Percentiles rank a stretch among this genome's conserved stretches.
phyloP scores from a whole-genome alignment of 2,329 filamentous ascomycete genomes.

The Fusarium sterilihyphosum region DNA sequence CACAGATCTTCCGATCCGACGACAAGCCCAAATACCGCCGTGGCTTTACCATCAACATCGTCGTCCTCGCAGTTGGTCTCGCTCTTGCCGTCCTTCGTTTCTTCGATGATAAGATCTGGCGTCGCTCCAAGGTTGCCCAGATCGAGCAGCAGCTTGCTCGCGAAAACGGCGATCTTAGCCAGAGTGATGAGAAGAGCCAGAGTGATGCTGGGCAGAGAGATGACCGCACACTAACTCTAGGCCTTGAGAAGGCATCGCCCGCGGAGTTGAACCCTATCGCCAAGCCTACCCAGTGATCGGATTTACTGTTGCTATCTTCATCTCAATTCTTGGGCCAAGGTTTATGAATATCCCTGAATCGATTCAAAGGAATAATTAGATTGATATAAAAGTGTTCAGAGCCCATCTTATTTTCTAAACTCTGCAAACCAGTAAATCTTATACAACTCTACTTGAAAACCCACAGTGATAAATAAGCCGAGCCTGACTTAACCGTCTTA shows the following conservation, averaged over 20 bases:
- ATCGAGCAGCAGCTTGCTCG: conserved; percentile 12
- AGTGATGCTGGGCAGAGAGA: background rate
- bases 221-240: background rate
- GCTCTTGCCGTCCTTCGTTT: conserved; percentile 53
- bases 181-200: conserved; percentile 17
- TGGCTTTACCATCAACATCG: conserved; percentile 59
- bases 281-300: background rate
- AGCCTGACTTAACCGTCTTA: conserved; percentile 25
- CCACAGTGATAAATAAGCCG: fast-evolving
- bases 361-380: fast-evolving
- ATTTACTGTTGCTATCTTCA: background rate
- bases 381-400: background rate
- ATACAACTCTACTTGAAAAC: fast-evolving
- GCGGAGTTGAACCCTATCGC: conserved; percentile 3
- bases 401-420: background rate
- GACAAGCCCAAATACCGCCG: conserved; percentile 62
- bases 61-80: conserved; percentile 56
- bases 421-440: fast-evolving
- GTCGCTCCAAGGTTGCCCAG: conserved; percentile 10
- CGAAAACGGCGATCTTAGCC: background rate
- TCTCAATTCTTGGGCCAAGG: fast-evolving
- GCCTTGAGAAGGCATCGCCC: background rate
- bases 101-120: conserved; percentile 52
- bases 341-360: background rate
- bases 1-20: conserved; percentile 66